A percentile compares a stretch with the other conserved stretches of the same genome.
Conservation (phyloP, 2,329 filamentous ascomycete genomes). For the Chrysoporthe puriensis region DNA sequence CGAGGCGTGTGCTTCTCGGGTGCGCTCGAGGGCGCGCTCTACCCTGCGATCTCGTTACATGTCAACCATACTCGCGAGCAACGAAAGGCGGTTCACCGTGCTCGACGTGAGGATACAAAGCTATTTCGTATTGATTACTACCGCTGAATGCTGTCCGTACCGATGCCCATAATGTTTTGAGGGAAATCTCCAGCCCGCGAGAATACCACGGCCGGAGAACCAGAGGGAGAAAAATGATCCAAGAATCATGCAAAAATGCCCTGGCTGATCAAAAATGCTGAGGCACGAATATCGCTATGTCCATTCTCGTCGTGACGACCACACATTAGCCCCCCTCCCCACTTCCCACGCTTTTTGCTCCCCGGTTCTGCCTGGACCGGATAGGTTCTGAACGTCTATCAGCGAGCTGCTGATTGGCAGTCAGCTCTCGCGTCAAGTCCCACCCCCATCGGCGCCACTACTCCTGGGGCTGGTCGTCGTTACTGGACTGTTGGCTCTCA, state of each 20-base stretch:
- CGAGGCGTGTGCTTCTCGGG: too few relatives aligned
- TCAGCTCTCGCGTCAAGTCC: not conserved
- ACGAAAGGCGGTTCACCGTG: too few relatives aligned
- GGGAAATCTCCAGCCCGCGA: not conserved
- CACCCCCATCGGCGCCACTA: not conserved
- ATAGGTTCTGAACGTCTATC: not conserved
- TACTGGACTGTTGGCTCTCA: constrained; percentile 18
- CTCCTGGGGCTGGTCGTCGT: constrained; percentile 6
- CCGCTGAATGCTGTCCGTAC: not conserved
- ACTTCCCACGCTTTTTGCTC: not conserved
- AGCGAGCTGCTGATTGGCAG: not conserved
- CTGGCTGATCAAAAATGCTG: not conserved
- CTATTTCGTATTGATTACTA: not conserved
- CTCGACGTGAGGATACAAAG: too few relatives aligned
- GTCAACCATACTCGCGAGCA: too few relatives aligned
- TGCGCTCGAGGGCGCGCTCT: too few relatives aligned
- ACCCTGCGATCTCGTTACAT: too few relatives aligned
- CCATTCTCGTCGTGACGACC: not conserved
- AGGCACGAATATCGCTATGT: not conserved
- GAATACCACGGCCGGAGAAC: not conserved
- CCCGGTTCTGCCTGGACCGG: not conserved
- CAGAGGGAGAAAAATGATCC: not conserved
- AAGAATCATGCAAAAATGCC: not conserved
- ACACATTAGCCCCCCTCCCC: not conserved
- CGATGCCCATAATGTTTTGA: not conserved